Base-by-base conservation (phyloP, 1,284 basidiomycete species). In the Sphaerobolus stellatus region DNA sequence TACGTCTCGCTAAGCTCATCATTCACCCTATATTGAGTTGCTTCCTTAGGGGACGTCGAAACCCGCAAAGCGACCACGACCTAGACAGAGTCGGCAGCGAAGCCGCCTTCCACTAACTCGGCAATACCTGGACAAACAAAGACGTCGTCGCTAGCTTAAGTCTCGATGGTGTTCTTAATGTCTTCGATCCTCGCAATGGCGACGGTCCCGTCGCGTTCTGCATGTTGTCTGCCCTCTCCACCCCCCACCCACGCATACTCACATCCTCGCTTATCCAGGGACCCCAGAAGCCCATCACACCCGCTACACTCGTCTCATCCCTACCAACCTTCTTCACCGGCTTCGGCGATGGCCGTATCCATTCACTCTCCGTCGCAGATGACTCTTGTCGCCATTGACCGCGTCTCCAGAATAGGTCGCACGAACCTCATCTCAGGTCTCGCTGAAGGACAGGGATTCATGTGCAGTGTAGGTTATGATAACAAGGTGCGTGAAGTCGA, bases 31-130 rank as follows among this genome's bases (percentile, higher is more conserved):
- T 33, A 13, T n/a, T n/a, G 24, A 8, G 8, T 31, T 22, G n/a
- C n/a, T n/a, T n/a, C n/a, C n/a, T 22, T 18, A 92, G 90, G 91
- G 94, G 92, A 96, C 61, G 83, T 88, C 0, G 82, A 87, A 63
- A 79, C 83, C 0, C 77, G 77, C 54, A 88, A 91, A 66, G 77
- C 82, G 3, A 72, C 81, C 8, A 82, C 79, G 27, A 83, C 81
- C 1, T 95, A 87, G 83, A 78, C n/a, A n/a, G 77, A 1, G 68
- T 94, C 30, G 92, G 91, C 11, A 72, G 81, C 44, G 86, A 83
- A 9, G 71, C 94, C 28, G 71, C 76, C 41, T 71, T 86, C 60
- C 93, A 96, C 66, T 96, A 98, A 75, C 85, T 95, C 47, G 96
- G 96, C 34, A 91, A 91, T 61, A 83, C 86, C 16, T 97, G 90